Base-by-base conservation (phyloP, 495 filamentous ascomycete species). In the Penicillium antarcticum region DNA sequence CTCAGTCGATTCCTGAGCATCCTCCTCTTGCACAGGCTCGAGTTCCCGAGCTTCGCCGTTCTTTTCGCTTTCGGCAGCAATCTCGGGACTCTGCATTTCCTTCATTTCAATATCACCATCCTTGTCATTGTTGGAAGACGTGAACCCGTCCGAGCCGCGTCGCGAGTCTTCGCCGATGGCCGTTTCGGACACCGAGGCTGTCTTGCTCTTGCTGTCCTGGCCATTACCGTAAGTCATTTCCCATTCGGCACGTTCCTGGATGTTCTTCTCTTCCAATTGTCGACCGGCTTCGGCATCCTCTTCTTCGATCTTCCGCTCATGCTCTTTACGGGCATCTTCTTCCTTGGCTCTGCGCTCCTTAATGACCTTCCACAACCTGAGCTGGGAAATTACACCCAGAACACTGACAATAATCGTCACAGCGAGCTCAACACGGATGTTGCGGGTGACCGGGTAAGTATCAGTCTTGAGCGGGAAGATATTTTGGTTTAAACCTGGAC, bases 351-450 rank as follows among this genome's bases (percentile, higher is more conserved):
- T 75, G 41, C 85, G 77, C 45, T 89, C 80, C 56, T 87, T 85
- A 44, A 97, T 80, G n/a, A 96, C 76, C 44, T 86, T 87, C 92
- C 92, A 97, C 8, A 97, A 71, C 51, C 84, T 86, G 53, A 95
- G 70, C 66, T 97, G 92, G 2, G 88, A 95, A 36, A 94, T 78
- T 9, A 95, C 73, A 12, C 92, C 91, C 5, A 90, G 64, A 5
- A 89, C 63, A 40, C 80, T 86, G 7, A 96, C 67, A 1, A 96
- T 73, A 35, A 96, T 73, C 8, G 85, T 92, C 2, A 77, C 77
- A 0, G 91, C 92, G 37, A 91, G 80, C 59, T 97, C 92, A 18
- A 92, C 92, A 10, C 80, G 80, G 34, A 96, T 94, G 10, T 89
- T 89, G 38, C 87, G 85, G 0, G 92, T 96, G 3, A 96, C 76